These are phyloP conservation scores for Neonectria ditissima DNA, from an alignment of 2,329 filamentous ascomycete genomes.

Conservation along the genomic window DNA sequence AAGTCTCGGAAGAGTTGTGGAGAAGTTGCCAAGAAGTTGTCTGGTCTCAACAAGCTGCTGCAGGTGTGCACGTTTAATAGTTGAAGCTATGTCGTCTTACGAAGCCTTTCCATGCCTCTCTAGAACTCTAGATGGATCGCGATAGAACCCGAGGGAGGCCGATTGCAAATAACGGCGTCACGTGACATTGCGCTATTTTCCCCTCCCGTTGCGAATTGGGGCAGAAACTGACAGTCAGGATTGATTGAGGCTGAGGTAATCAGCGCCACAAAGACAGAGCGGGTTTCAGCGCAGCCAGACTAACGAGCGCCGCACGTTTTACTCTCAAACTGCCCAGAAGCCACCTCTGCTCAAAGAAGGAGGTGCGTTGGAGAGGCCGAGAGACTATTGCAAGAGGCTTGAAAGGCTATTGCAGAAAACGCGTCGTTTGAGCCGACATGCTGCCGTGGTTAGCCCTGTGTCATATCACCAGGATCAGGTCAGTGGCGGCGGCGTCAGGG, in stretches of 20 bases:
- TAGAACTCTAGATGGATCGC: slow-evolving; percentile 28
- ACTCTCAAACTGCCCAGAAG: background rate
- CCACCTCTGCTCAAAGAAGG: background rate
- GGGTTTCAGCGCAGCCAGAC: background rate
- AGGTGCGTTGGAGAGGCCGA: background rate
- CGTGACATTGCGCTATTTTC: slow-evolving; percentile 40
- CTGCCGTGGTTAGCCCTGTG: background rate
- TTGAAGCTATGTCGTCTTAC: slow-evolving; percentile 9
- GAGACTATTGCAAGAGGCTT: background rate
- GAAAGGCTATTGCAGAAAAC: background rate
- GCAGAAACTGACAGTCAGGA: background rate
- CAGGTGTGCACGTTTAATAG: slow-evolving; percentile 15
- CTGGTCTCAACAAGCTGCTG: background rate
- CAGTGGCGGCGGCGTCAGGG: background rate
- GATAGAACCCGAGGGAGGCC: slow-evolving; percentile 36
- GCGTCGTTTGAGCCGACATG: background rate
- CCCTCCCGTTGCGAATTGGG: slow-evolving; percentile 9
- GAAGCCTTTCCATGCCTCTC: slow-evolving; percentile 27
- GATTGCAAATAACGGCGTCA: slow-evolving; percentile 38
- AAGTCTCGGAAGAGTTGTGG: background rate
- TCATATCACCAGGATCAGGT: background rate
- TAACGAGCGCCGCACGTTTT: background rate
- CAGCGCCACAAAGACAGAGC: background rate
- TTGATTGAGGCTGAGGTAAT: slow-evolving; percentile 11
- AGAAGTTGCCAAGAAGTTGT: background rate